Conservation (phyloP, 148 eudicot genomes). For the Fagopyrum tataricum region DNA sequence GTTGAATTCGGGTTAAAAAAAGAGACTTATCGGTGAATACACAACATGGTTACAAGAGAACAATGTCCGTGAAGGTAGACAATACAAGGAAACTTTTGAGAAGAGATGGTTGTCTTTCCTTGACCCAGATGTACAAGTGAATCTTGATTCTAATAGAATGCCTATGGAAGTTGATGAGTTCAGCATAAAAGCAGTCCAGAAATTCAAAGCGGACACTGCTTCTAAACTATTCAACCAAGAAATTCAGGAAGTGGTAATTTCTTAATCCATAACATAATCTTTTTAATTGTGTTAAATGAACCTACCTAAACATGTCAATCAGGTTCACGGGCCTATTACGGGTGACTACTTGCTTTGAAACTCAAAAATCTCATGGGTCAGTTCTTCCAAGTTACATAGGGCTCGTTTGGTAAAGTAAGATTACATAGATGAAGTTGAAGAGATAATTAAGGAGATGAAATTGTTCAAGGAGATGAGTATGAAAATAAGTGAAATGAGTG, state of each 20-base stretch:
- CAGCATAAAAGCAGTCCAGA: constrained; percentile 47
- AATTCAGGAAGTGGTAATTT: constrained; percentile 82
- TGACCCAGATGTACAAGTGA: constrained; percentile 26
- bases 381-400: not conserved
- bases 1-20: constrained; percentile 4
- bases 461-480: too few relatives aligned
- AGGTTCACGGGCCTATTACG: not conserved
- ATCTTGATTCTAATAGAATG: constrained; percentile 24
- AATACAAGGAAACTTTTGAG: constrained; percentile 53
- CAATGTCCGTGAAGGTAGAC: constrained; percentile 47
- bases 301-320: not conserved
- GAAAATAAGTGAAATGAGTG: too few relatives aligned
- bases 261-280: not conserved
- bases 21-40: constrained; percentile 69
- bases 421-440: too few relatives aligned
- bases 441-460: too few relatives aligned
- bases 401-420: too few relatives aligned
- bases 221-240: constrained; percentile 83
- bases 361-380: not conserved
- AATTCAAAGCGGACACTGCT: constrained; percentile 64
- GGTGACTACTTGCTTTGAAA: not conserved
- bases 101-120: constrained; percentile 63
- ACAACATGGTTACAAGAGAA: constrained; percentile 58
- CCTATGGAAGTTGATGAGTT: constrained; percentile 38
- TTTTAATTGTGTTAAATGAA: not conserved